Conservation (phyloP, 805 yeast species). For the Nakazawaea siamensis region DNA sequence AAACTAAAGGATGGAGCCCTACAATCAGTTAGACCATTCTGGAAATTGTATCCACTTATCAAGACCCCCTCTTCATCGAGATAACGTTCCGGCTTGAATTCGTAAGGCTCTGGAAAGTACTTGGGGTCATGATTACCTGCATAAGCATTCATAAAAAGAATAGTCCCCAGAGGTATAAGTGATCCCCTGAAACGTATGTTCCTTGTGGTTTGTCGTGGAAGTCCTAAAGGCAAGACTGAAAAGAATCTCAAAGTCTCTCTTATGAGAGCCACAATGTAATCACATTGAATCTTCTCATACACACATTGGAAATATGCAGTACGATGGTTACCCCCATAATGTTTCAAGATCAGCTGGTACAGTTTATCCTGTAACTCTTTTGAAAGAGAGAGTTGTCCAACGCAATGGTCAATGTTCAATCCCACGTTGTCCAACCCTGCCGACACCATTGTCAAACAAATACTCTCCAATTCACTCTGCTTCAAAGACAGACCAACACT, state of each 20-base stretch:
- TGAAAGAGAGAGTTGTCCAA: slow-evolving; percentile 49
- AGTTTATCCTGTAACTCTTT: slow-evolving; percentile 36
- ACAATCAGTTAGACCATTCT: slow-evolving; percentile 5
- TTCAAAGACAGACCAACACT: too few relatives aligned
- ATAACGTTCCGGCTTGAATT: slow-evolving; percentile 48
- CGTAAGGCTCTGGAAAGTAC: slow-evolving; percentile 33
- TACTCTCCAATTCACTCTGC: slow-evolving; percentile 40
- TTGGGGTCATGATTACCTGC: slow-evolving; percentile 59
- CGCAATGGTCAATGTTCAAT: slow-evolving; percentile 47
- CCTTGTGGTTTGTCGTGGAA: slow-evolving; percentile 55
- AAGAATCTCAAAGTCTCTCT: slow-evolving; percentile 56
- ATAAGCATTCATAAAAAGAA: slow-evolving; percentile 57
- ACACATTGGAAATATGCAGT: slow-evolving; percentile 27
- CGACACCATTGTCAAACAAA: slow-evolving; percentile 69
- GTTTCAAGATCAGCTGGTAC: slow-evolving; percentile 26
- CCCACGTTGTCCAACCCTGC: slow-evolving; percentile 76
- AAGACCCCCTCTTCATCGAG: slow-evolving; percentile 19
- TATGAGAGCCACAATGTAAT: slow-evolving; percentile 47
- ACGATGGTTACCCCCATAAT: slow-evolving; percentile 23
- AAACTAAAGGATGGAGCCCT: slow-evolving; percentile 39
- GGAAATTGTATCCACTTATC: slow-evolving; percentile 2
- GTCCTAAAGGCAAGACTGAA: slow-evolving; percentile 58
- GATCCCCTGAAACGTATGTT: slow-evolving; percentile 21
- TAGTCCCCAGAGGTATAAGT: slow-evolving; percentile 46
- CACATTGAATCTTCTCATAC: slow-evolving; percentile 25